Conservation (phyloP, 2,329 filamentous ascomycete genomes). For the Epichloe coenophiala region DNA sequence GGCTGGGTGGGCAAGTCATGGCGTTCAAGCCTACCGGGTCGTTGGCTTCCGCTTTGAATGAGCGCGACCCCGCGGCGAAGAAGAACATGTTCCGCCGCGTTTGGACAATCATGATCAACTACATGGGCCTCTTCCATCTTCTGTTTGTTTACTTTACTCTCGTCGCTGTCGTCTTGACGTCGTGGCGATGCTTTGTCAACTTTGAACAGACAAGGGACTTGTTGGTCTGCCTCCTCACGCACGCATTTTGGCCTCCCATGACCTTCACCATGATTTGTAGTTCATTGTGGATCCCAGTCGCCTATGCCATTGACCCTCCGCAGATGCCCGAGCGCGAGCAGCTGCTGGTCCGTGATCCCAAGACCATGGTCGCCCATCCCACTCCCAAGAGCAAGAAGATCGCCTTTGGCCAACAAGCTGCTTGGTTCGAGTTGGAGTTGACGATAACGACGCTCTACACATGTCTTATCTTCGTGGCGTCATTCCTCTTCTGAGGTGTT, state of each 20-base stretch:
- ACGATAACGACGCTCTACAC: slow-evolving; percentile 37
- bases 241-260: slow-evolving; percentile 50
- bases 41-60: slow-evolving; percentile 40
- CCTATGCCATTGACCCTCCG: slow-evolving; percentile 48
- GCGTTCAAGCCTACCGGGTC: slow-evolving; percentile 50
- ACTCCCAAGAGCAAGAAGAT: slow-evolving; percentile 38
- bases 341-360: slow-evolving; percentile 39
- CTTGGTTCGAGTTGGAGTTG: slow-evolving; percentile 43
- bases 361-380: slow-evolving; percentile 40
- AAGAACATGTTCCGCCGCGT: slow-evolving; percentile 40
- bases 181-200: slow-evolving; percentile 34
- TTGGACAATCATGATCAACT: slow-evolving; percentile 40
- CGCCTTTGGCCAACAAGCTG: slow-evolving; percentile 37
- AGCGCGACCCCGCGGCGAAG: slow-evolving; percentile 38
- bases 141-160: slow-evolving; percentile 39
- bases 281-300: slow-evolving; percentile 44
- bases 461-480: slow-evolving; percentile 31
- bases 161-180: slow-evolving; percentile 33
- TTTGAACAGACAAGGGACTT: slow-evolving; percentile 24
- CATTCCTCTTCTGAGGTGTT: slow-evolving; percentile 17
- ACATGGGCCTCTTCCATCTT: slow-evolving; percentile 41
- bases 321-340: slow-evolving; percentile 43
- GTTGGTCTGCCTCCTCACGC: slow-evolving; percentile 41
- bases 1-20: slow-evolving; percentile 44
- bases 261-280: slow-evolving; percentile 42